phyloP scores from a whole-genome alignment of 352 stramenopile species.

The Achlya hypogyna region DNA sequence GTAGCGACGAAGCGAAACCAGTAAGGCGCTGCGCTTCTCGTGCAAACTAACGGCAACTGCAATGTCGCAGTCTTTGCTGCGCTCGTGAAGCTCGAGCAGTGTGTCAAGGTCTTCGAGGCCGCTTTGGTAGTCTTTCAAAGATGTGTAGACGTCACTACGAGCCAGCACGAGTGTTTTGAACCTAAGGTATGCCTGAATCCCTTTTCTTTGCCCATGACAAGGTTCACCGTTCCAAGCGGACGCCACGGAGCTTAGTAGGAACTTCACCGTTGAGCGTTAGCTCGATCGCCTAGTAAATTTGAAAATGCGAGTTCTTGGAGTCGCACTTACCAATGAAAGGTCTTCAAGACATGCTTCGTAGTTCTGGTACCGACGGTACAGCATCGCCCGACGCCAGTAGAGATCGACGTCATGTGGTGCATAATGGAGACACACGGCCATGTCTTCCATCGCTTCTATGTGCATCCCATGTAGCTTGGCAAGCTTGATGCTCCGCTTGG shows the following conservation, averaged over 20 bases:
- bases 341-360: constrained; percentile 33
- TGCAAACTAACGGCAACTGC: background rate
- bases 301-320: background rate
- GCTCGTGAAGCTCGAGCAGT: background rate
- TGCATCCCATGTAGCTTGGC: background rate
- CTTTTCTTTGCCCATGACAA: background rate
- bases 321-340: constrained; percentile 22
- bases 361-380: constrained; percentile 35
- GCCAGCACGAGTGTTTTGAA: constrained; percentile 1
- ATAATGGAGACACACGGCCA: constrained; percentile 39
- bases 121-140: background rate
- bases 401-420: constrained; percentile 40
- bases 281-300: background rate
- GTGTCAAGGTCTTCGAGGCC: constrained; percentile 7
- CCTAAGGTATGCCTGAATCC: background rate
- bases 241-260: background rate
- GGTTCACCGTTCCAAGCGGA: background rate
- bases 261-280: background rate
- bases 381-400: constrained; percentile 35
- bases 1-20: background rate
- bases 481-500: background rate
- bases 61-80: background rate
- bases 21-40: constrained; percentile 1
- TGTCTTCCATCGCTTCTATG: constrained; percentile 47
- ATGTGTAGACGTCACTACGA: background rate